Base-by-base conservation (phyloP, 495 filamentous ascomycete genomes). In the Aspergillus sparsus region DNA sequence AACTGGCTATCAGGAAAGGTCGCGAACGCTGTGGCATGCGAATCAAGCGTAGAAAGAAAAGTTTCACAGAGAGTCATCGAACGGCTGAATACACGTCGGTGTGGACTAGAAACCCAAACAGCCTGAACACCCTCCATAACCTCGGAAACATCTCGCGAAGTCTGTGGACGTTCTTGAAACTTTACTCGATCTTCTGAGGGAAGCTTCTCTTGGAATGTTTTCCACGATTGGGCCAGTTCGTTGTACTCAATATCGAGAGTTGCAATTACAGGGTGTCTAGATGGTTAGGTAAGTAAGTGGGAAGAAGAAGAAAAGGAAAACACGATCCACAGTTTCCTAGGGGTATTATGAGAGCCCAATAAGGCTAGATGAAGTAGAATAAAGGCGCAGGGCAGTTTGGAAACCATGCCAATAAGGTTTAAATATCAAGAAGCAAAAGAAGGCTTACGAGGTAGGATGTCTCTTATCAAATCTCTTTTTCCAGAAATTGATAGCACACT, bases 241-340 rank as follows among this genome's bases (percentile, higher is more conserved):
- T 75, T 77, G 41, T 71, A 71, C 71, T 80, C 77, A 56, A 78
- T 66, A 59, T 81, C 77, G 49, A 81, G 73, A 59, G 68, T 67
- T 12, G 70, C 69, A 62, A 77, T 73, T 7, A 68, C 65, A 11
- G 71, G 67, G 35, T 72, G 66, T 8, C 76, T 78, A 41, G 21
- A 46, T 6, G 5, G 4, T n/a, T 9, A n/a, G 8, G 21, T 66
- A 32, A 62, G 57, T 36, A 12, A 16, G 31, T 8, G 18, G 13
- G 12, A 34, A 5, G 32, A n/a, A n/a, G 54, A 11, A 10, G 16
- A 54, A 44, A 35, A 41, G 52, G 18, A 49, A 27, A 27, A 27
- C 21, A 3, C 21, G 21, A 27, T 27, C 21, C 21, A 27, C 21
- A 27, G 21, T 27, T 27, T 27, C 21, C 21, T 27, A 27, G 21